Evolutionary conservation across 208 protist genomes (phyloP).

Genomic region (Wallacemonas collosoma): DNA sequence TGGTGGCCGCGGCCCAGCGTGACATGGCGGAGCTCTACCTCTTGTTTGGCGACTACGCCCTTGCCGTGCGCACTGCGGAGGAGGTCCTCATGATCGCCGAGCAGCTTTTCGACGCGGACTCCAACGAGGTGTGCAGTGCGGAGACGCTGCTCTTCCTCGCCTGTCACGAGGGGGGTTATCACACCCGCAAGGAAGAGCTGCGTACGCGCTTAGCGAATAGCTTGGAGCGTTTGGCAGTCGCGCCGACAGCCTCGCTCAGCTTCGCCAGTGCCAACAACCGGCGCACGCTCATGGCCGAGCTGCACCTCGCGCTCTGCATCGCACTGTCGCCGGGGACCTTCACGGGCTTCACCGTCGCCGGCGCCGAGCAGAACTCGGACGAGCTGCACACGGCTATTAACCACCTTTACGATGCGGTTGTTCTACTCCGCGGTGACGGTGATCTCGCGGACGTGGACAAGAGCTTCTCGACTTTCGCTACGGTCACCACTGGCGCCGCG

Average conservation of each 20-base stretch:
- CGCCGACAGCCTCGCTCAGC: constrained; percentile 6
- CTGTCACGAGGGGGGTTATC: constrained; percentile 26
- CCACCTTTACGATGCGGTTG: constrained; percentile 39
- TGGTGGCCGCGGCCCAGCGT: constrained; percentile 49
- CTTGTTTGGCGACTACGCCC: constrained; percentile 51
- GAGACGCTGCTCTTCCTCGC: constrained; percentile 33
- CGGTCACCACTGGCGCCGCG: constrained; percentile 15
- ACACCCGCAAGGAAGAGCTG: constrained; percentile 20
- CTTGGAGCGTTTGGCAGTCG: constrained; percentile 23
- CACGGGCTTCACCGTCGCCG: neutral
- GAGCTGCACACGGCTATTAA: constrained; percentile 14
- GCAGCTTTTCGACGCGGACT: constrained; percentile 34
- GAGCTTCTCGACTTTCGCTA: constrained; percentile 36
- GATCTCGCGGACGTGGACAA: constrained; percentile 49
- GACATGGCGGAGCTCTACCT: constrained; percentile 50
- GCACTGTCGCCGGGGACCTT: constrained; percentile 10
- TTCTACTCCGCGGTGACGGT: constrained; percentile 36
- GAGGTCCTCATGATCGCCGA: constrained; percentile 53
- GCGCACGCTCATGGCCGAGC: constrained; percentile 36
- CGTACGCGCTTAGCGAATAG: constrained; percentile 9
- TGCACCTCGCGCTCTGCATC: constrained; percentile 42
- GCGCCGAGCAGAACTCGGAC: neutral
- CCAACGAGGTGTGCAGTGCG: constrained; percentile 39
- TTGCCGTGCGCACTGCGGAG: constrained; percentile 39
- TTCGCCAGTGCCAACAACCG: constrained; percentile 9